Percentiles rank a stretch among this genome's conserved stretches.
Evolutionary conservation across 352 stramenopile genomes (phyloP).

Genomic region (Thalassiosira livingstoniorum): DNA sequence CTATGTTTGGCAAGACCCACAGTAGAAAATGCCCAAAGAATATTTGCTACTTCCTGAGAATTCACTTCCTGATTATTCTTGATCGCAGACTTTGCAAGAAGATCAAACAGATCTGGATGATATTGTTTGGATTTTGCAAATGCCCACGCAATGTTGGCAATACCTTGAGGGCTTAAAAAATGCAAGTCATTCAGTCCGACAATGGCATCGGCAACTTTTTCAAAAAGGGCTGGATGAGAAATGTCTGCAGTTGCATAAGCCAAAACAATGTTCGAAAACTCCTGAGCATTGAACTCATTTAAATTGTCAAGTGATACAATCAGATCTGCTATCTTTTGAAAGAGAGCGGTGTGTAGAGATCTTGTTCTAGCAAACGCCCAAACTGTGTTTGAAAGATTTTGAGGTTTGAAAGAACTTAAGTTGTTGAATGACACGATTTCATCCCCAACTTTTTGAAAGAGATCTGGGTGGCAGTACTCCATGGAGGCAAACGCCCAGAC

Average conservation of each 20-base stretch:
- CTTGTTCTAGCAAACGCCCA: conserved; percentile 40
- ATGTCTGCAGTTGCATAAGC: conserved; percentile 46
- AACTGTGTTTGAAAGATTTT: conserved; percentile 47
- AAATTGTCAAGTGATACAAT: conserved; percentile 6
- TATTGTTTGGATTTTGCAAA: conserved; percentile 18
- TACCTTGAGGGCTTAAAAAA: conserved; percentile 12
- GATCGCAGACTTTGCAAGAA: conserved; percentile 23
- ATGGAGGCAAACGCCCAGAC: conserved; percentile 56
- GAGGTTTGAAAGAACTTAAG: conserved; percentile 47
- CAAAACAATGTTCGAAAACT: conserved; percentile 52
- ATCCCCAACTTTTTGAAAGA: conserved; percentile 46
- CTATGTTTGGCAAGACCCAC: neutral
- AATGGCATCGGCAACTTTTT: conserved; percentile 44
- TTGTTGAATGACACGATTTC: conserved; percentile 35
- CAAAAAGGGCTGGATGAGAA: conserved; percentile 39
- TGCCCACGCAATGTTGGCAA: conserved; percentile 38
- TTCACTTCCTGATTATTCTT: conserved; percentile 16
- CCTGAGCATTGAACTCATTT: conserved; percentile 32
- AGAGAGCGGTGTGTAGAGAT: conserved; percentile 31
- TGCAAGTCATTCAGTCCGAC: conserved; percentile 24
- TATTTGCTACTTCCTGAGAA: conserved; percentile 29
- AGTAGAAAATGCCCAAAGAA: conserved; percentile 44
- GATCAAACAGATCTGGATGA: conserved; percentile 29
- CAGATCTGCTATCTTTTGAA: conserved; percentile 23
- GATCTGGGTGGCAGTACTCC: conserved; percentile 19